phyloP scores from a whole-genome alignment of 2,329 filamentous ascomycete genomes.

The Pseudocercospora vitis region DNA sequence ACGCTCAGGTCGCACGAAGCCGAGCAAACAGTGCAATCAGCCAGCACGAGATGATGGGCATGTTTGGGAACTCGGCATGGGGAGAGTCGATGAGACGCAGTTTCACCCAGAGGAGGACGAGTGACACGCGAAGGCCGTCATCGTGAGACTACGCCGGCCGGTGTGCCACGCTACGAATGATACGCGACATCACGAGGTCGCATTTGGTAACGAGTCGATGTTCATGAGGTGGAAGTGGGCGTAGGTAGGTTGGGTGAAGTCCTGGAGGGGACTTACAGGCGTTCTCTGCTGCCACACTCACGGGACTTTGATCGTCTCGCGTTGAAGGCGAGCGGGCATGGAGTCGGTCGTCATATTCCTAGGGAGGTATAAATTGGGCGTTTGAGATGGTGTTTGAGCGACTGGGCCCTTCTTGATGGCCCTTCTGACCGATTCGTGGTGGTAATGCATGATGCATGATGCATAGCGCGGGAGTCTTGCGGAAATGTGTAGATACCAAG shows the following conservation, averaged over 20 bases:
- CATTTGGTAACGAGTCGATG: not conserved
- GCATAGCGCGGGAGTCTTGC: constrained; percentile 1
- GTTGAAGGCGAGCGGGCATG: not conserved
- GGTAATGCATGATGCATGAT: not conserved
- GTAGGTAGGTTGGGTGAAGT: not conserved
- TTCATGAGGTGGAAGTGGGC: not conserved
- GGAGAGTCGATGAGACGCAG: constrained; percentile 87
- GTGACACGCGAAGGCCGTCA: constrained; percentile 31
- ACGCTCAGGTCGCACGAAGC: constrained; percentile 46
- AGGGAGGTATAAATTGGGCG: not conserved
- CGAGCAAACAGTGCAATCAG: constrained; percentile 69
- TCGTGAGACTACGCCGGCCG: constrained; percentile 11
- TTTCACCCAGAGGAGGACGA: constrained; percentile 64
- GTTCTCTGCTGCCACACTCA: not conserved
- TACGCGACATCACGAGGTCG: not conserved
- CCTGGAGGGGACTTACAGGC: not conserved
- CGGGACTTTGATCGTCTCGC: not conserved
- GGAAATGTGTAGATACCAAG: not conserved
- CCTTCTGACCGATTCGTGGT: not conserved
- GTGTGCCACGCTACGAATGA: not conserved
- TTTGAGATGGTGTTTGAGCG: not conserved
- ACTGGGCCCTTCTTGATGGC: not conserved
- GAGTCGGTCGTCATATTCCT: not conserved
- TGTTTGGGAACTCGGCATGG: constrained; percentile 88
- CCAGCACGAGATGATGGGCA: constrained; percentile 74